Conservation (phyloP, 2,329 filamentous ascomycete genomes). For the Trichoderma citrinoviride region DNA sequence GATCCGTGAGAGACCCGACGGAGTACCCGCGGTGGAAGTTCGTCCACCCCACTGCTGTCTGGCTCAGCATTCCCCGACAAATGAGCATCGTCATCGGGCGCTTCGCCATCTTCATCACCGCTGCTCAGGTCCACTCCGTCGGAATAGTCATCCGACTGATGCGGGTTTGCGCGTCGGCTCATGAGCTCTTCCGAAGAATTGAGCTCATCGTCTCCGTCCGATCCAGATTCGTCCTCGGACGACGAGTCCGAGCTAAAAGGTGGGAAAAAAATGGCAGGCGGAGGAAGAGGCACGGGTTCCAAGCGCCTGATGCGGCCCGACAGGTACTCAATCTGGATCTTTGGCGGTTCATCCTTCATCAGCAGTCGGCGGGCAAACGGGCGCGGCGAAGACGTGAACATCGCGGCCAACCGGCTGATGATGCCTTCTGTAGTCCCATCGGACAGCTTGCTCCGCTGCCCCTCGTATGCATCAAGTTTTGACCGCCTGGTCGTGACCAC, state of each 20-base stretch:
- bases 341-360: not conserved
- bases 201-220: conserved; percentile 31
- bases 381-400: conserved; percentile 42
- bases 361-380: conserved; percentile 12
- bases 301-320: conserved; percentile 43
- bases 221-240: conserved; percentile 31
- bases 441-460: conserved; percentile 15
- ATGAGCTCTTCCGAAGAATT: conserved; percentile 33
- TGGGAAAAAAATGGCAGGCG: conserved; percentile 52
- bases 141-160: conserved; percentile 43
- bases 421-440: conserved; percentile 41
- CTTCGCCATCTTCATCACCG: conserved; percentile 42
- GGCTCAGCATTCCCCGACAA: conserved; percentile 32
- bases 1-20: conserved; percentile 25
- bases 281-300: conserved; percentile 49
- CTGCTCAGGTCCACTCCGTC: conserved; percentile 42
- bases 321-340: conserved; percentile 47
- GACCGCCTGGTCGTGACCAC: conserved; percentile 51
- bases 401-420: conserved; percentile 41
- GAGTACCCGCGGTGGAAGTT: conserved; percentile 4
- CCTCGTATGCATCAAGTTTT: conserved; percentile 29
- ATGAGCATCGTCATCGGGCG: conserved; percentile 37
- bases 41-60: not conserved
- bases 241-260: conserved; percentile 45
- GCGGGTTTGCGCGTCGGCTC: conserved; percentile 37